Evolutionary conservation across 148 eudicot species (phyloP), one percentile per base, ranked within the genome.

Genomic region (Rhododendron vialii): DNA sequence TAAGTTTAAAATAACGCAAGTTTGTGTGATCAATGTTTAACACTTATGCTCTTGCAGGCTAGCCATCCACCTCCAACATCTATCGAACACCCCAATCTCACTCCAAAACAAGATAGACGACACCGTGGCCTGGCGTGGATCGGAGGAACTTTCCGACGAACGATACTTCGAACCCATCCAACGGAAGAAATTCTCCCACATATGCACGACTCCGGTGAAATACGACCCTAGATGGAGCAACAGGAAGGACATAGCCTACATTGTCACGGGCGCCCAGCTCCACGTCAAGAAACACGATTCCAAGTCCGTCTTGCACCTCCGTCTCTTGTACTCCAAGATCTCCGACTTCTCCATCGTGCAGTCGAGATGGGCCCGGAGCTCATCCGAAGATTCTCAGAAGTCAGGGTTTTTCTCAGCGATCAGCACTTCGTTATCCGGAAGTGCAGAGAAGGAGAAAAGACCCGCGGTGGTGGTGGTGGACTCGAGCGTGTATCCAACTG

Each of bases 201-300:
- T 96, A 35, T 93, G 94, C 92, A 91, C 95, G 14, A 86, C 91
- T 26, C 90, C 95, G 1, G 94, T 95, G 0, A 96, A 93, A 78
- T 93, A 88, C 51, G 89, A 93, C 82, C 92, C 93, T 2, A 84
- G 73, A 9, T 95, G 98, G 95, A 15, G 84, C 22, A 3, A 69
- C 33, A 79, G 30, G 11, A 73, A 86, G 2, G 43, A 28, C 45
- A 36, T 57, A 0, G 92, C 92, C 28, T 96, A 86, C 84, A 94
- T 96, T 24, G 96, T 96, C 85, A 94, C 98, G 0, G 98, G 98
- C 30, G 96, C 95, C n/a, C 96, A 91, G 76, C 90, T 96, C 22
- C 87, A 86, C 80, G 90, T 91, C 0, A 87, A 90, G 43, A 93
- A 90, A 28, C 94, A 92, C 18, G 94, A 88, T 48, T 80, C 91